Percentiles rank a stretch among this genome's conserved stretches.
These are phyloP conservation scores for Plectranthus barbatus DNA, from an alignment of 257 asterid species.

Conservation along the genomic window DNA sequence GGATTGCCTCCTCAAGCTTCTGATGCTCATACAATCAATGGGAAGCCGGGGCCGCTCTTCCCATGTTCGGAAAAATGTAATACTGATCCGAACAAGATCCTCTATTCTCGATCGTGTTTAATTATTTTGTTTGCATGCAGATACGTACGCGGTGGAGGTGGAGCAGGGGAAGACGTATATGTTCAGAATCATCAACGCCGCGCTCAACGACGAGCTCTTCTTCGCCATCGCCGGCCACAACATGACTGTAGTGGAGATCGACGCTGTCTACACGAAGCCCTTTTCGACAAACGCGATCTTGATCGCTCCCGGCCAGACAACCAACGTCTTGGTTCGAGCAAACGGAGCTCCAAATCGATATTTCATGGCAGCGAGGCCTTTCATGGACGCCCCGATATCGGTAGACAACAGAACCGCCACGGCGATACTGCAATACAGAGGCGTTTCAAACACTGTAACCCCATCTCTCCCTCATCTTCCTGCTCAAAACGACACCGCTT, in stretches of 20 bases:
- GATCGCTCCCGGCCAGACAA: slow-evolving; percentile 60
- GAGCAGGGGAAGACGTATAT: slow-evolving; percentile 27
- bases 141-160: slow-evolving; percentile 39
- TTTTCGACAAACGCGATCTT: slow-evolving; percentile 36
- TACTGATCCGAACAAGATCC: no score
- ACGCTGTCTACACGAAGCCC: slow-evolving; percentile 39
- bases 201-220: slow-evolving; percentile 53
- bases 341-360: slow-evolving; percentile 33
- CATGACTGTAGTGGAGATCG: slow-evolving; percentile 45
- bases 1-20: slow-evolving; percentile 37
- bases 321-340: slow-evolving; percentile 40
- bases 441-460: slow-evolving; percentile 17
- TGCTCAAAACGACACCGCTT: slow-evolving; percentile 26
- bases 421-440: slow-evolving; percentile 40
- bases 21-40: slow-evolving; percentile 34
- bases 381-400: slow-evolving; percentile 43
- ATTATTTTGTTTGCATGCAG: slow-evolving; percentile 22
- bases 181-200: slow-evolving; percentile 27
- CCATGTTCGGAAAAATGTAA: slow-evolving; percentile 30
- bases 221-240: slow-evolving; percentile 46
- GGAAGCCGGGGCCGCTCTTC: slow-evolving; percentile 41
- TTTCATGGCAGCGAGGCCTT: slow-evolving; percentile 48
- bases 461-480: slow-evolving; percentile 40
- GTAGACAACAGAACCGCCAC: slow-evolving; percentile 55
- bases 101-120: no score